Conservation (phyloP, 306 rosid genomes). For the Castanea crenata region DNA sequence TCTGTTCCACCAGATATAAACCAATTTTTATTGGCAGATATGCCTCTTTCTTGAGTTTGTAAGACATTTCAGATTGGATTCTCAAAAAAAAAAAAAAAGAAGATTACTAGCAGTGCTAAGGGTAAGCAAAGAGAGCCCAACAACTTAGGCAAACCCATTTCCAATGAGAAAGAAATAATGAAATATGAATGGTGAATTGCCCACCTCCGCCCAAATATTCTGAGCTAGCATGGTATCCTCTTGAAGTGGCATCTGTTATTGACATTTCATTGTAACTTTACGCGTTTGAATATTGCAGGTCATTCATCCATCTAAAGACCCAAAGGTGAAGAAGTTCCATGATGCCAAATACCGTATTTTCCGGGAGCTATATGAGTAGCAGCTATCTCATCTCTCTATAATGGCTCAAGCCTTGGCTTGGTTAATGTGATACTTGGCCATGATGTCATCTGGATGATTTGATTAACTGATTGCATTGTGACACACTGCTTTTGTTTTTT, state of each 20-base stretch:
- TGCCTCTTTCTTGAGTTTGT: too few relatives aligned
- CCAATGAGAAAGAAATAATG: neutral
- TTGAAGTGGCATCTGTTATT: neutral
- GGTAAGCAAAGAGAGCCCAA: neutral
- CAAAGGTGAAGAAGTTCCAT: slow-evolving; percentile 81
- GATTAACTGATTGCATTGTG: neutral
- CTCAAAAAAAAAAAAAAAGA: too few relatives aligned
- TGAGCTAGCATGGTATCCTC: neutral
- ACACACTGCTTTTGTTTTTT: neutral
- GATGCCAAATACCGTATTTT: slow-evolving; percentile 75
- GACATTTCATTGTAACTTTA: neutral
- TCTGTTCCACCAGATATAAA: too few relatives aligned
- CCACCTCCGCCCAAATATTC: neutral
- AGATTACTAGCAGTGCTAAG: neutral
- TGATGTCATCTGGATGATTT: slow-evolving; percentile 8
- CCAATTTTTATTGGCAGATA: too few relatives aligned
- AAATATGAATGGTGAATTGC: neutral
- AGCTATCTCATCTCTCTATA: slow-evolving; percentile 64
- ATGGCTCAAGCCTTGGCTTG: slow-evolving; percentile 74
- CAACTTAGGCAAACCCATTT: neutral
- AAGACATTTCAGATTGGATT: too few relatives aligned
- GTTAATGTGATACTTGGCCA: slow-evolving; percentile 19
- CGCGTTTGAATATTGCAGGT: slow-evolving; percentile 47
- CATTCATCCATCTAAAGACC: slow-evolving; percentile 71
- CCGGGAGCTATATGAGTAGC: slow-evolving; percentile 78